A percentile compares a stretch with the other conserved stretches of the same genome.
Evolutionary conservation across 1,284 basidiomycete species (phyloP).

Genomic region (Prillingera fragicola): DNA sequence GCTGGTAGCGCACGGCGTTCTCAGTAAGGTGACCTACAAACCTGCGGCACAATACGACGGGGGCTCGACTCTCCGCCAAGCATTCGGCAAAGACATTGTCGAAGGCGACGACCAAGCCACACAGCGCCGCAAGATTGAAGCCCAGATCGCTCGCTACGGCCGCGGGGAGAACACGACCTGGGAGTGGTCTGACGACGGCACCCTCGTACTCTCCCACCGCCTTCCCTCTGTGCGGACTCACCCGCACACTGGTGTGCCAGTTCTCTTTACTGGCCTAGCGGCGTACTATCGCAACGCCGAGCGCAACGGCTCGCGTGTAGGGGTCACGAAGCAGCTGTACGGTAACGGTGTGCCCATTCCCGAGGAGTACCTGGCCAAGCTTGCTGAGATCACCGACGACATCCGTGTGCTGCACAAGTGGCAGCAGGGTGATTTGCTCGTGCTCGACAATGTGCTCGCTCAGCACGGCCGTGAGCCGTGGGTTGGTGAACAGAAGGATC

Average conservation of each 20-base stretch:
- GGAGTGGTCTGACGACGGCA: conserved; percentile 14
- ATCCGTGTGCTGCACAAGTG: conserved; percentile 14
- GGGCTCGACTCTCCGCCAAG: conserved; percentile 8
- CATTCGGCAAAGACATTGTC: conserved; percentile 16
- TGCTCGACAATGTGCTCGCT: conserved; percentile 12
- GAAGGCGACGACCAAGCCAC: conserved; percentile 10
- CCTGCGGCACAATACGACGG: conserved; percentile 9
- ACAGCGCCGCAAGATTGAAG: conserved; percentile 9
- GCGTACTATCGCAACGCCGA: conserved; percentile 6
- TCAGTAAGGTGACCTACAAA: conserved; percentile 8
- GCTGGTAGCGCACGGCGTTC: conserved; percentile 8
- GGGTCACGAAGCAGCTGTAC: conserved; percentile 3
- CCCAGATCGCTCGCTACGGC: conserved; percentile 14
- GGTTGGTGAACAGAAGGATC: conserved; percentile 10
- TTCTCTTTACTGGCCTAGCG: conserved; percentile 9
- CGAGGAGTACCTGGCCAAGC: conserved; percentile 8
- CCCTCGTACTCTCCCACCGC: conserved; percentile 10
- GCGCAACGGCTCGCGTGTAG: conserved; percentile 2
- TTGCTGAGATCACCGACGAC: conserved; percentile 15
- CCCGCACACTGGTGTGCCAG: conserved; percentile 6
- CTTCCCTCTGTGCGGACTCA: conserved; percentile 10
- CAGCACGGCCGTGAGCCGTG: conserved; percentile 16
- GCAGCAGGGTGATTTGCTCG: conserved; percentile 15
- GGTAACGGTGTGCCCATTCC: conserved; percentile 18
- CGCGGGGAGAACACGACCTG: conserved; percentile 12